Base-by-base conservation (phyloP, 1,139 yeast species). In the Geotrichum aggregatum region DNA sequence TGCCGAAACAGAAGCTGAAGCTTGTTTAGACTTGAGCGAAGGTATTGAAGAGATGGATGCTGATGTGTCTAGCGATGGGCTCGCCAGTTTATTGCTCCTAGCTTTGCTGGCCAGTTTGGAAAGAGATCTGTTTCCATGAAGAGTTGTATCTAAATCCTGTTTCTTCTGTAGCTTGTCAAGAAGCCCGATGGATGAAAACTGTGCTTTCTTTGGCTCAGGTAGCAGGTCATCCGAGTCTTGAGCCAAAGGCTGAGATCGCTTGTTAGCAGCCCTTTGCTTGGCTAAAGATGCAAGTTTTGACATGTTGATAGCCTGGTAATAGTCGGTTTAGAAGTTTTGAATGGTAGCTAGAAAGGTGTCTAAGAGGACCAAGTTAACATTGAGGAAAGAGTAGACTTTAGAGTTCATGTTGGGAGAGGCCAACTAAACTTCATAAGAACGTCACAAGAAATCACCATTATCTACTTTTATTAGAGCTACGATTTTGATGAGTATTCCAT, bases 231-330 rank as follows among this genome's bases (percentile, higher is more conserved):
- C 47, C 2, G 35, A 28, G 6, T 14, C 41, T 10, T 18, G 26
- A 16, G 45, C 44, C 5, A 45, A 13, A 19, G 45, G 30, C 28
- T 39, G 49, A n/a, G 50, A 38, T 16, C 50, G 49, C 18, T 48
- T 54, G 21, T 41, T 40, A 22, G 47, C 49, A 14, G 56, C 51
- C 14, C 57, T 30, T 24, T 43, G 35, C 40, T 54, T 52, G 8
- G 57, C 57, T 3, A 54, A 38, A 3, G 44, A 33, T 14, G 57
- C 51, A 19, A 54, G 54, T 44, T 54, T 54, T 2, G 57, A 54
- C 54, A 52, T 52, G 8, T 3, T 22, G 35, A 24, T 42, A 7
- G n/a, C n/a, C n/a, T n/a, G n/a, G n/a, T n/a, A n/a, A n/a, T n/a
- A n/a, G n/a, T n/a, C n/a, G n/a, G n/a, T n/a, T n/a, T n/a, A n/a